Evolutionary conservation across 495 filamentous ascomycete genomes (phyloP).

Genomic region (Pseudevernia furfuracea): DNA sequence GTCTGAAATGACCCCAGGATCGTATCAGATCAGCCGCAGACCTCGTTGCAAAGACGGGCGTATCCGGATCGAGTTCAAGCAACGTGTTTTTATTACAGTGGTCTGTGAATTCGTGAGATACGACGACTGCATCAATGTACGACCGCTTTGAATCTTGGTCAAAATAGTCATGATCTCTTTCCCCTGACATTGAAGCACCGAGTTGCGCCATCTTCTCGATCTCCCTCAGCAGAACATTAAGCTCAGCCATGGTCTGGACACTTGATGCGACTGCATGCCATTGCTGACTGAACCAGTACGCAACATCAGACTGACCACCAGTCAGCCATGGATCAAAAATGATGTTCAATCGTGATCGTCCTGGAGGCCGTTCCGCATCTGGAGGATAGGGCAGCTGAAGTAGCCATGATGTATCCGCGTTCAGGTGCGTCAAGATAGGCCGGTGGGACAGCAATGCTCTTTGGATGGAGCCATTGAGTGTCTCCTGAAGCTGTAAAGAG

Average conservation of each 20-base stretch:
- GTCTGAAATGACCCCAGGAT: constrained; percentile 43
- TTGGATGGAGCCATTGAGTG: constrained; percentile 29
- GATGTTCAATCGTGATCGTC: constrained; percentile 39
- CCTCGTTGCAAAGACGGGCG: constrained; percentile 44
- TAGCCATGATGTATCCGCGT: constrained; percentile 53
- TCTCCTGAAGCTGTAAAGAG: constrained; percentile 32
- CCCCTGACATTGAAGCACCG: constrained; percentile 2
- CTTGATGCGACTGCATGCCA: constrained; percentile 43
- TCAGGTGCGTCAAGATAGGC: constrained; percentile 49
- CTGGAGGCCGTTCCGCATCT: constrained; percentile 10
- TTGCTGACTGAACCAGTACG: constrained; percentile 48
- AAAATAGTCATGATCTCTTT: neutral
- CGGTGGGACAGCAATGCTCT: constrained; percentile 33
- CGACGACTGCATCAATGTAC: constrained; percentile 41
- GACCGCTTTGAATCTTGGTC: constrained; percentile 13
- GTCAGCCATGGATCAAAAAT: constrained; percentile 49
- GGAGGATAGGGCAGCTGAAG: constrained; percentile 44
- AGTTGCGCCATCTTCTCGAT: constrained; percentile 31
- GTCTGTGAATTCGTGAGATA: constrained; percentile 52
- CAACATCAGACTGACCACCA: constrained; percentile 44
- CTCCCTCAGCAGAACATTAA: constrained; percentile 29
- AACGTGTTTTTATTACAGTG: constrained; percentile 50
- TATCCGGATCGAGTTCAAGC: constrained; percentile 36
- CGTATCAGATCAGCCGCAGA: constrained; percentile 41
- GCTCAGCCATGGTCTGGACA: constrained; percentile 36